Evolutionary conservation across 2,329 filamentous ascomycete genomes (phyloP), one percentile per base, ranked within the genome.

Genomic region (Monosporascus ibericus): DNA sequence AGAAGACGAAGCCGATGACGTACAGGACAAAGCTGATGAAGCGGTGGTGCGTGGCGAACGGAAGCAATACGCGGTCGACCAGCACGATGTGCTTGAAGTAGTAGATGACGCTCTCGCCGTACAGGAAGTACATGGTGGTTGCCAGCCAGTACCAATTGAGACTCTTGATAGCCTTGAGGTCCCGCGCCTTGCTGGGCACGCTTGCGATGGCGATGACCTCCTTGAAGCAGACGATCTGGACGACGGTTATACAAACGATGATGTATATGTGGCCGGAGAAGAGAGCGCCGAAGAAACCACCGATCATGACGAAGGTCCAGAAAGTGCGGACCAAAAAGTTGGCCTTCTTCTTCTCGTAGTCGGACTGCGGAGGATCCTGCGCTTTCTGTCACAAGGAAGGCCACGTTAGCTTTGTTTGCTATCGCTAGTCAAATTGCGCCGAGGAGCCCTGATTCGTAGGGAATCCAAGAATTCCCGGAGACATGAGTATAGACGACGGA

Each of bases 11-110:
- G 55, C 94, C 94, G 69, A 97, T 92, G 53, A 96, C 88, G 73
- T 99, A 99, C 62, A 99, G 88, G 72, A 95, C 88, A 68, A 99
- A 97, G 77, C 92, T 96, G 70, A 99, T 96, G 77, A 99, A 99
- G 61, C 94, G 84, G 70, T 99, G 94, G 75, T 99, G 94, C 17
- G 92, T 97, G 51, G 94, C 92, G 68, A 99, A 85, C 8, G 94
- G 94, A 53, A 96, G 77, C 56, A 99, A 78, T 46, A 97, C 88
- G 71, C 88, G 90, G 73, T 99, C 94, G 46, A 99, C 92, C 54
- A 99, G 76, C 44, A 99, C 85, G 60, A 99, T 92, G 69, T 99
- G 94, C 80, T 99, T 99, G 75, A 99, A 99, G 75, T 99, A 99
- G 76, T 99, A 99, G 66, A 99, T 96, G 66, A 99, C 92, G 65